Conservation (phyloP, 2,329 filamentous ascomycete species). For the Metarhizium robertsii region DNA sequence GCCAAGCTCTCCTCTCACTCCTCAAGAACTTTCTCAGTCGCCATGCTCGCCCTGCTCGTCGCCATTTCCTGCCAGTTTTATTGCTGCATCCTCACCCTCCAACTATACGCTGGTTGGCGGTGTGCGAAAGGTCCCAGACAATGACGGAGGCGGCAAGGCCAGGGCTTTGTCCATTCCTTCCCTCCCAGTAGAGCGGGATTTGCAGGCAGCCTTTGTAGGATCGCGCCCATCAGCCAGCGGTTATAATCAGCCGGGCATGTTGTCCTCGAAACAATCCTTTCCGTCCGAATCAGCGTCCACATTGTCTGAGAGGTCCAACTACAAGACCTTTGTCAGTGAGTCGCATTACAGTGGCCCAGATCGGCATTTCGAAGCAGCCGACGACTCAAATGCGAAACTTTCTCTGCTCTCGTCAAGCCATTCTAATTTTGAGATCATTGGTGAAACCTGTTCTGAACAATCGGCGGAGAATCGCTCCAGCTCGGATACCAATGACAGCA, state of each 20-base stretch:
- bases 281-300: slow-evolving; percentile 31
- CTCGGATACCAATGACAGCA: slow-evolving; percentile 28
- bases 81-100: slow-evolving; percentile 32
- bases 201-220: not conserved
- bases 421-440: slow-evolving; percentile 43
- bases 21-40: slow-evolving; percentile 26
- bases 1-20: slow-evolving; percentile 39
- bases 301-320: slow-evolving; percentile 41
- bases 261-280: slow-evolving; percentile 15
- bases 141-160: not conserved
- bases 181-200: not conserved
- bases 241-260: not conserved
- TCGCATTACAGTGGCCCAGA: not conserved
- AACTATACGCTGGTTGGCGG: slow-evolving; percentile 46
- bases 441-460: slow-evolving; percentile 35
- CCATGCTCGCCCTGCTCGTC: slow-evolving; percentile 5
- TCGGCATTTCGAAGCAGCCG: not conserved
- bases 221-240: not conserved
- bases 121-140: slow-evolving; percentile 38
- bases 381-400: slow-evolving; percentile 23
- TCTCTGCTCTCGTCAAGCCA: slow-evolving; percentile 32
- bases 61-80: slow-evolving; percentile 6
- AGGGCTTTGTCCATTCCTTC: not conserved
- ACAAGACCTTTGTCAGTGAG: slow-evolving; percentile 38
- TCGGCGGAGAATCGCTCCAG: slow-evolving; percentile 25